A percentile compares a stretch with the other conserved stretches of the same genome.
phyloP scores from a whole-genome alignment of 75 land plant species.

The Pseudotsuga menziesii region DNA sequence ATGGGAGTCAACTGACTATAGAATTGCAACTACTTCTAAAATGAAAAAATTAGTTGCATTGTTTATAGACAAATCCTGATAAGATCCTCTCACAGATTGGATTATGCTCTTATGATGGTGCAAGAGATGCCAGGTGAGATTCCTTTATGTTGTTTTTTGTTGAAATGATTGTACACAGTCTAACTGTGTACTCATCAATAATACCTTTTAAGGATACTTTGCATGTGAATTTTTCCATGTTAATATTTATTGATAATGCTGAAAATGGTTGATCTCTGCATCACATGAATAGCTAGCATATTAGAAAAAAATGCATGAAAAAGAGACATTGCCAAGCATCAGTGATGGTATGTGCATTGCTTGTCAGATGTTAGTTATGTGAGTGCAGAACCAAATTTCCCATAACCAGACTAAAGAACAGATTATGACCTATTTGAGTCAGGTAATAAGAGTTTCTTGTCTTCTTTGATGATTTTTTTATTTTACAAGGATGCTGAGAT shows the following conservation, averaged over 20 bases:
- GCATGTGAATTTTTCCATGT: neutral
- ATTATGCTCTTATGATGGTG: conserved; percentile 24
- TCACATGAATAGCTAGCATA: conserved; percentile 36
- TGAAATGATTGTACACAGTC: neutral
- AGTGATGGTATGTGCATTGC: conserved; percentile 35
- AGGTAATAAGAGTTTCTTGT: conserved; percentile 28
- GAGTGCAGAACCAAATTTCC: conserved; percentile 66
- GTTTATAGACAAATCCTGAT: conserved; percentile 19
- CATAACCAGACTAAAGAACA: conserved; percentile 39
- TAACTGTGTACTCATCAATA: neutral
- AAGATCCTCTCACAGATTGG: conserved; percentile 33
- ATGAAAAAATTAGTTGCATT: neutral
- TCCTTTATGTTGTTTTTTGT: neutral
- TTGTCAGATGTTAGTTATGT: conserved; percentile 76
- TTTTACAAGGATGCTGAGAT: neutral
- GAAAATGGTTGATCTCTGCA: conserved; percentile 5
- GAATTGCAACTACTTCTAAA: neutral
- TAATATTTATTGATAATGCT: neutral
- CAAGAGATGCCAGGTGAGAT: conserved; percentile 9
- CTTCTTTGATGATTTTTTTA: neutral
- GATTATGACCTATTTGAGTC: conserved; percentile 47
- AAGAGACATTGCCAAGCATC: conserved; percentile 4
- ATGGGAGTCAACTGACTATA: neutral
- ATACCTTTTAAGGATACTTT: neutral
- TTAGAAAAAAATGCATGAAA: conserved; percentile 28